These are phyloP conservation scores for Drechslera avenae DNA, from an alignment of 2,329 filamentous ascomycete genomes.

Conservation along the genomic window DNA sequence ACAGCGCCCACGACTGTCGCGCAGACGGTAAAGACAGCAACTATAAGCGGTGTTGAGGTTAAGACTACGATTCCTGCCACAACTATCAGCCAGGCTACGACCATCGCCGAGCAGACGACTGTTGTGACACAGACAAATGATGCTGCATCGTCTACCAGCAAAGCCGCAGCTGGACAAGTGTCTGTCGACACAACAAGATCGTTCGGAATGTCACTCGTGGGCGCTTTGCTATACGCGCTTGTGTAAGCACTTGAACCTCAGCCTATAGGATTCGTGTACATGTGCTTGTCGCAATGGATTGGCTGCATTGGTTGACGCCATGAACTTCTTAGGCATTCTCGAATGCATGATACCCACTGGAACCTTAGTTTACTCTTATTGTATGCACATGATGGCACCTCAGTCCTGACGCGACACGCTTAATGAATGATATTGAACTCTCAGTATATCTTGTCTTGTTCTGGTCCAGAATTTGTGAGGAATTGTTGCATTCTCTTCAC, in stretches of 20 bases:
- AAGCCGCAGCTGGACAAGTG: conserved; percentile 26
- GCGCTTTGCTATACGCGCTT: conserved; percentile 32
- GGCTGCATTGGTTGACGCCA: not conserved
- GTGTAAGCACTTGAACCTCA: conserved; percentile 14
- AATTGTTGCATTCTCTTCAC: conserved; percentile 22
- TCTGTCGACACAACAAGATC: conserved; percentile 23
- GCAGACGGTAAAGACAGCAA: conserved; percentile 24
- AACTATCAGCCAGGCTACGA: conserved; percentile 32
- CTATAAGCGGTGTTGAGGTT: conserved; percentile 23
- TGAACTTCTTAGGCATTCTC: conserved; percentile 6
- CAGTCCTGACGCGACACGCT: conserved; percentile 13
- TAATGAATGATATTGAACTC: conserved; percentile 21
- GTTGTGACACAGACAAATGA: conserved; percentile 25
- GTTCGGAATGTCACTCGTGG: conserved; percentile 32
- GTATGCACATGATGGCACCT: conserved; percentile 7
- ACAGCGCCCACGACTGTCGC: conserved; percentile 31
- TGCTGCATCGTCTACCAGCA: conserved; percentile 24
- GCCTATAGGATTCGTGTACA: not conserved
- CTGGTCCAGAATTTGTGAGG: not conserved
- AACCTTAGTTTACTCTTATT: conserved; percentile 1
- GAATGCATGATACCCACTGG: conserved; percentile 29
- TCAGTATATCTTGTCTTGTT: not conserved
- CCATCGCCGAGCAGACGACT: conserved; percentile 26
- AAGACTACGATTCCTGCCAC: conserved; percentile 25
- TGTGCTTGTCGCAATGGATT: not conserved